Base-by-base conservation (phyloP, 352 stramenopile genomes). In the Pythium myriotylum region DNA sequence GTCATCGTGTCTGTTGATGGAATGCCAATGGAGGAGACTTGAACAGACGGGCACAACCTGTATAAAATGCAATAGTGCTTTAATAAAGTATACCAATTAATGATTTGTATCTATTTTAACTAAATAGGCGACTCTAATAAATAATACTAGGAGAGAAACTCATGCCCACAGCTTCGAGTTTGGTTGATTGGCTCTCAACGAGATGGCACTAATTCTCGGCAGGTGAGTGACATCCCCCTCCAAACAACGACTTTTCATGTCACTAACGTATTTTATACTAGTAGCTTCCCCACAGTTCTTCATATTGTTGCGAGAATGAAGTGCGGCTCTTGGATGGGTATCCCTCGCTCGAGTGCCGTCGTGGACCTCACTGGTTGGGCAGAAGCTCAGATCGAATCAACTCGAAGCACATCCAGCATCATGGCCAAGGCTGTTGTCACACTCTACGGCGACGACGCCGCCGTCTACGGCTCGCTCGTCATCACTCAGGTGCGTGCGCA, bases 401-500 rank as follows among this genome's bases (percentile, higher is more conserved):
- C 41, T 23, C 41, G 41, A 48, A 48, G 20, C 43, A 42, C 37
- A 23, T 40, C 20, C 40, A 46, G 8, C 53, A 73, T 35, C 14
- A 89, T 93, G 84, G 86, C 84, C 20, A 93, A 95, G 73, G 86
- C 84, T 58, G 84, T 95, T 60, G 89, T 84, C 70, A 95, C 86
- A 63, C 83, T 95, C 57, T 93, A 89, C 75, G 83, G 84, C 76
- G 79, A 90, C 64, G 84, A 95, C 71, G 84, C 80, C 48, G 64
- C 73, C 45, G 82, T 95, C 29, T 95, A 86, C 73, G 86, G 86
- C 65, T 81, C 84, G 63, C 72, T 95, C 52, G 67, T 85, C 61
- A 86, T 95, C 67, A 89, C 83, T 4, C 84, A 95, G 75, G 77
- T 84, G 32, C 56, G 57, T 58, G 19, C 48, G 1, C 42, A 16